These are phyloP conservation scores for Pestalotiopsis sp. DNA, from an alignment of 2,329 filamentous ascomycete species.

Conservation along the genomic window DNA sequence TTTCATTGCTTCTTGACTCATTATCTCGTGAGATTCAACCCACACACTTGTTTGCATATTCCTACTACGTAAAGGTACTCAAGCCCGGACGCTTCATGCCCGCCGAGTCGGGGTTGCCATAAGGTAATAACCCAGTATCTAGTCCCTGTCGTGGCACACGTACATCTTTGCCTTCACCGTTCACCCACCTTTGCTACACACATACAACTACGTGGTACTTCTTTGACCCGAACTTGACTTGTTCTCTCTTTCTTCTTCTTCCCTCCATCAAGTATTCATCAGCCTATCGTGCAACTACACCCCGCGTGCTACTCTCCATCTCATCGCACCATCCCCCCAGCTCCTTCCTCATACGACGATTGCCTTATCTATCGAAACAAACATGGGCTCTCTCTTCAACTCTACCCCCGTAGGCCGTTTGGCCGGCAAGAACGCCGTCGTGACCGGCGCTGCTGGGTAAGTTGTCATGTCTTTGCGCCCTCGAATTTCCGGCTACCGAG, in stretches of 20 bases:
- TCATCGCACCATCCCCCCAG: not conserved
- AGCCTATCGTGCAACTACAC: not conserved
- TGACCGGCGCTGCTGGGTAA: constrained; percentile 87
- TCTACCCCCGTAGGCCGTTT: constrained; percentile 47
- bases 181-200: not conserved
- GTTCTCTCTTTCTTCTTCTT: not conserved
- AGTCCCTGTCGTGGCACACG: not conserved
- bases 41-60: not conserved
- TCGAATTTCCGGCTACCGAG: not conserved
- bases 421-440: constrained; percentile 66
- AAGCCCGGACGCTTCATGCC: not conserved
- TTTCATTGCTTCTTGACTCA: constrained; percentile 5
- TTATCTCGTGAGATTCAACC: not conserved
- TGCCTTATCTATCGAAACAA: constrained; percentile 1
- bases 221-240: not conserved
- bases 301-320: not conserved
- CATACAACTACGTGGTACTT: not conserved
- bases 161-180: not conserved
- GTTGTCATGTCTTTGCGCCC: constrained; percentile 30
- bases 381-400: constrained; percentile 32
- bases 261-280: not conserved
- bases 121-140: not conserved
- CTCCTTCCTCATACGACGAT: not conserved
- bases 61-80: not conserved
- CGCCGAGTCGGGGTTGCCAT: not conserved